Evolutionary conservation across 2,329 filamentous ascomycete species (phyloP).

Genomic region (Cercospora canescens): DNA sequence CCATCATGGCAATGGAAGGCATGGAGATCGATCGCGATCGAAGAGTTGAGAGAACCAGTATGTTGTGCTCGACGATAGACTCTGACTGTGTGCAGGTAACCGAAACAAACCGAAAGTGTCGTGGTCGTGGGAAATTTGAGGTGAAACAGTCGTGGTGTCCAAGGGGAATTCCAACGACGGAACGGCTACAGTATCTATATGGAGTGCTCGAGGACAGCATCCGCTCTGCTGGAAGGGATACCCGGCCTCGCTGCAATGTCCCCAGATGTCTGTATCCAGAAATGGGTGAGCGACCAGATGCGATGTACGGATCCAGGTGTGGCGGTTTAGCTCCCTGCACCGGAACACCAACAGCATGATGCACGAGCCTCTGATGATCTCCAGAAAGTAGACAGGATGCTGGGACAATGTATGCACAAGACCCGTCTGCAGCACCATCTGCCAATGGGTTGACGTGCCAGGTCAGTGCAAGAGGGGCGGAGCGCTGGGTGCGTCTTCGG

Average conservation of each 20-base stretch:
- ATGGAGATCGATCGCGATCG: slow-evolving; percentile 11
- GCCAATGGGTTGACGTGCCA: slow-evolving; percentile 18
- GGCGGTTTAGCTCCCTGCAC: slow-evolving; percentile 18
- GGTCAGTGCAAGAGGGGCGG: slow-evolving; percentile 14
- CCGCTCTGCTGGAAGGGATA: slow-evolving; percentile 9
- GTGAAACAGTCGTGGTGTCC: slow-evolving; percentile 15
- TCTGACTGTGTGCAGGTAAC: slow-evolving; percentile 6
- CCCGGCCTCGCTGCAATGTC: not conserved
- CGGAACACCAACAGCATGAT: slow-evolving; percentile 5
- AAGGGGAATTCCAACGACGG: slow-evolving; percentile 11
- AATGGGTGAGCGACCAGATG: slow-evolving; percentile 7
- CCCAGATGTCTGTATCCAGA: not conserved
- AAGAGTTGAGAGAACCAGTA: slow-evolving; percentile 9
- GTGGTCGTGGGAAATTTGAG: slow-evolving; percentile 21
- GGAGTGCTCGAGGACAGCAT: slow-evolving; percentile 14
- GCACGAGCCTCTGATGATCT: slow-evolving; percentile 5
- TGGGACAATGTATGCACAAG: slow-evolving; percentile 20
- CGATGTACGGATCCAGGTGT: slow-evolving; percentile 12
- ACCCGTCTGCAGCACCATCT: slow-evolving; percentile 16
- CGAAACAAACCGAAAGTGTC: slow-evolving; percentile 14
- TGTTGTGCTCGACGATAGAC: slow-evolving; percentile 11
- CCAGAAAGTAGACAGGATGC: slow-evolving; percentile 5
- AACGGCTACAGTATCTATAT: slow-evolving; percentile 25
- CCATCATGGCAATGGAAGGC: slow-evolving; percentile 16
- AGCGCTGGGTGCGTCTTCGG: slow-evolving; percentile 15